A percentile compares a stretch with the other conserved stretches of the same genome.
These are phyloP conservation scores for Russula lepida DNA, from an alignment of 768 basidiomycete genomes.

Conservation along the genomic window DNA sequence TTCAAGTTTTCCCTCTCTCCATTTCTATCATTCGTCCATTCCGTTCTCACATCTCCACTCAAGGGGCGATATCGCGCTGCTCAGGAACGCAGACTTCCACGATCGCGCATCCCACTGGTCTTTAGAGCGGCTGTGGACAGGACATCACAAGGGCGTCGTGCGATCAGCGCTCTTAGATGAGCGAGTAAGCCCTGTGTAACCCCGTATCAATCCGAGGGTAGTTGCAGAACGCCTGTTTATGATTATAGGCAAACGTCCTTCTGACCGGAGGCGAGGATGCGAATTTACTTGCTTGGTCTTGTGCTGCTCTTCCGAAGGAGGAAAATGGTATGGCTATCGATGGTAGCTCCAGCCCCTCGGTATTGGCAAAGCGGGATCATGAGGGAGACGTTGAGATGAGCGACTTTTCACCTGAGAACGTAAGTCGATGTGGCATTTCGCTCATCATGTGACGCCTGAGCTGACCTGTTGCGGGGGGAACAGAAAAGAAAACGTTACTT, in stretches of 20 bases:
- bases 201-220: background rate
- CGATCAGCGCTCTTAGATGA: slow-evolving; percentile 30
- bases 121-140: slow-evolving; percentile 26
- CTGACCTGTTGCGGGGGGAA: background rate
- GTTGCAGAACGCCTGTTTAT: background rate
- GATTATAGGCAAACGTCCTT: slow-evolving; percentile 27
- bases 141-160: slow-evolving; percentile 28
- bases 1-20: background rate
- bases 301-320: slow-evolving; percentile 15
- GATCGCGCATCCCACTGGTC: slow-evolving; percentile 25
- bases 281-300: slow-evolving; percentile 27
- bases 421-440: background rate
- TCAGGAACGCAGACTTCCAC: slow-evolving; percentile 24
- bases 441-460: background rate
- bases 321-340: slow-evolving; percentile 8
- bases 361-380: slow-evolving; percentile 15
- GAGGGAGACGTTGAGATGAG: slow-evolving; percentile 20
- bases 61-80: slow-evolving; percentile 30
- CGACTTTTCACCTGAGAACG: slow-evolving; percentile 3
- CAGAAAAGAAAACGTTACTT: slow-evolving; percentile 8
- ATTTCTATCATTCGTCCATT: background rate
- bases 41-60: background rate
- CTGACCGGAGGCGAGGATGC: slow-evolving; percentile 32
- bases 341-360: background rate
- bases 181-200: slow-evolving; percentile 19